These are phyloP conservation scores for Vicia faba DNA, from an alignment of 306 rosid genomes.

Conservation along the genomic window DNA sequence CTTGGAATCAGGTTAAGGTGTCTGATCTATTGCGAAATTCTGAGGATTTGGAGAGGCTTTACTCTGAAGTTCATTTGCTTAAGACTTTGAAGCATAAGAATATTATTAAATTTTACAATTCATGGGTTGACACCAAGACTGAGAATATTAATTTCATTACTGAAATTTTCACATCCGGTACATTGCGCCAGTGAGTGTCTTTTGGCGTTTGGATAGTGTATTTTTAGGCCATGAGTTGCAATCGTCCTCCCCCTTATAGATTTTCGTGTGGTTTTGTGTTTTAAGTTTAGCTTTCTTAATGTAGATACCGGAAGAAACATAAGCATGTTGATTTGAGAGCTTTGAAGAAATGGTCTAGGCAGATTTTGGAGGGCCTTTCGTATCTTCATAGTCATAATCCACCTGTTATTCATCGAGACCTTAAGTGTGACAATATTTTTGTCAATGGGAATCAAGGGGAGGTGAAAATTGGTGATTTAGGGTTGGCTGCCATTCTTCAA, in stretches of 20 bases:
- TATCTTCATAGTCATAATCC: slow-evolving; percentile 97
- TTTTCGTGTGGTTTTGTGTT: slow-evolving; percentile 8
- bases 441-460: slow-evolving; percentile 99
- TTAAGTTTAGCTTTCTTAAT: slow-evolving; percentile 32
- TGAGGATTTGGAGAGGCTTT: slow-evolving; percentile 85
- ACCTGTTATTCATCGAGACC: slow-evolving; percentile 91
- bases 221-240: background rate
- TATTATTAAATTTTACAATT: slow-evolving; percentile 84
- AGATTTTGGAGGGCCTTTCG: slow-evolving; percentile 89
- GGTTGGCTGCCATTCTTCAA: slow-evolving; percentile 91
- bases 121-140: slow-evolving; percentile 78
- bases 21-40: slow-evolving; percentile 80
- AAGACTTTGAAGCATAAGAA: slow-evolving; percentile 94
- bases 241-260: background rate
- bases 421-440: slow-evolving; percentile 96
- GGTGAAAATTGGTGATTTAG: slow-evolving; percentile 96
- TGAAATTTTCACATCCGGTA: slow-evolving; percentile 94
- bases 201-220: background rate
- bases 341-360: slow-evolving; percentile 97
- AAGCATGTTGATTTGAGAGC: slow-evolving; percentile 98
- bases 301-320: slow-evolving; percentile 89
- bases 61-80: slow-evolving; percentile 93
- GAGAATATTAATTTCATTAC: slow-evolving; percentile 92
- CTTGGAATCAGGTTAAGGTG: slow-evolving; percentile 97
- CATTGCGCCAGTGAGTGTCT: slow-evolving; percentile 82